Base-by-base conservation (phyloP, 2,329 filamentous ascomycete genomes). In the Kalaharituber pfeilii region DNA sequence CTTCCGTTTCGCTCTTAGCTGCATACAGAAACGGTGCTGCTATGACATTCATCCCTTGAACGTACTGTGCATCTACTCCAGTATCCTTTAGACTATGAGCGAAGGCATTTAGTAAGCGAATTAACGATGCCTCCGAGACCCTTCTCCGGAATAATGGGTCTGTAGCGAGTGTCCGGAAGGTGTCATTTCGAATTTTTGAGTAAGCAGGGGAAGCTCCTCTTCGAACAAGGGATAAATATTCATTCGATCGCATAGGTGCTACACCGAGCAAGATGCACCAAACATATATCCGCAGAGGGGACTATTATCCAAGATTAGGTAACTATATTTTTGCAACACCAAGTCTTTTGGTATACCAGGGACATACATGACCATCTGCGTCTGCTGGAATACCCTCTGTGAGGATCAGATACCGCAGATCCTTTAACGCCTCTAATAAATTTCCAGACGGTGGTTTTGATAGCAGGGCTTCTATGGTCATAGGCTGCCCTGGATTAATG, bases 41-140 rank as follows among this genome's bases (percentile, higher is more conserved):
- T 15, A 98, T 77, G 39, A 98, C 91, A 66, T 98, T 98, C 89
- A 98, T 96, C 61, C 91, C 91, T 69, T 98, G 91, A 2, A 98
- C 89, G 64, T 98, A 98, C 39, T 63, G 63, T 59, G 66, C 67
- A 60, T 74, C 69, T 67, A 77, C 71, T 68, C 81, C 75, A 4
- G 81, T 77, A 66, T 98, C 91, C 65, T 94, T 82, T 28, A 96
- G 76, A 63, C 80, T 86, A 89, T 91, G 98, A 29, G 89, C 89
- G 39, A 62, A 63, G 24, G 91, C 91, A 67, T 98, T 98, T 56
- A 98, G 78, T 3, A 98, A 77, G 11, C 91, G 84, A 57, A 94
- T 96, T 42, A 98, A 72, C 67, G 85, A 94, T 57, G 93, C 93
- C 69, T 98, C 91, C 55, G 86, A 94, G 56, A 98, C 91, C 55